Evolutionary conservation across 805 yeast genomes (phyloP), one percentile per base, ranked within the genome.

Genomic region (Yueomyces sp.): DNA sequence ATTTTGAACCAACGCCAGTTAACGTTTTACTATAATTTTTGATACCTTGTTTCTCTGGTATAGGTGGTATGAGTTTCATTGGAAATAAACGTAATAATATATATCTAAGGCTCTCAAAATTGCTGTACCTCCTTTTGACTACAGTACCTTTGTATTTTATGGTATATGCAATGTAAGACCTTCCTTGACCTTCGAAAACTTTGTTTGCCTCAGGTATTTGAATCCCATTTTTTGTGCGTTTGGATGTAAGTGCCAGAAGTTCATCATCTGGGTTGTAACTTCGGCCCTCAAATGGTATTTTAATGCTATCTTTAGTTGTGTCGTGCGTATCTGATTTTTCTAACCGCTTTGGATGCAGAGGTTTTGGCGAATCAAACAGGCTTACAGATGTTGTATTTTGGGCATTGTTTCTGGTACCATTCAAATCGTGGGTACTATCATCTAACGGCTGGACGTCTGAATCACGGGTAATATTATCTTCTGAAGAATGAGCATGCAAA

Each of bases 81-180:
- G 97, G 96, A 53, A 84, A 87, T 32, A 85, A 65, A 53, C 78
- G 78, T 4, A 77, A 67, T 28, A 92, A 69, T 3, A 81, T 73
- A 39, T 72, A 77, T 43, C 96, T 66, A 31, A 92, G 69, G 44
- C 82, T 74, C 55, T 86, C 96, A 61, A 92, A 92, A 57, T 92
- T 98, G 39, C 94, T 84, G 61, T 90, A 92, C 39, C 97, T 67
- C 52, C 97, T 69, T 32, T 83, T 73, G 5, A 85, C 86, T 12
- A 72, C 67, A 5, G 70, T 36, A n/a, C 52, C 52, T 5, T 74
- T 66, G 42, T 76, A 64, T 48, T 74, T 74, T 45, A 90, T 84
- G 11, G 94, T 77, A 59, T 90, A 90, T 0, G 85, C 84, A 34
- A 90, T 75, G 51, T 51, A 62, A 2, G 54, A 54, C 40, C 62